Base-by-base conservation (phyloP, 129 eudicot species). In the Helianthus tuberosus region DNA sequence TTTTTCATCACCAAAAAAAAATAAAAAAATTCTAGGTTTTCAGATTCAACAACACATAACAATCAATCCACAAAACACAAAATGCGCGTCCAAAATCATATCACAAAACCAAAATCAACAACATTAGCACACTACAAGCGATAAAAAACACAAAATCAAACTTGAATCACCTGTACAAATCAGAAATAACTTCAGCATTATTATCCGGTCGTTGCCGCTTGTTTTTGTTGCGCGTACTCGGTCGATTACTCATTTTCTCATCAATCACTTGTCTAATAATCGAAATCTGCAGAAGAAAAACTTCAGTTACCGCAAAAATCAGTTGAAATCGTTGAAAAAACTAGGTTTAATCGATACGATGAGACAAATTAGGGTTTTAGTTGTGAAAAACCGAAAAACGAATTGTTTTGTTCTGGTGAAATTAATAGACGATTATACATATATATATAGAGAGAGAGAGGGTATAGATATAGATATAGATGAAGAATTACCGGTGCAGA, bases 201-300 rank as follows among this genome's bases (percentile, higher is more conserved):
- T 89, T 96, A 29, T 94, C 99, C 35, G 85, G 75, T 75, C 89
- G 77, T 32, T 41, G 83, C 68, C 99, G 81, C 86, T 94, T 94
- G 71, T 85, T 88, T 65, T 91, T 94, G 51, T 89, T 89, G 32
- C 99, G 85, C 38, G 97, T 90, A 20, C 83, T 79, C 8, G 97
- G 89, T 69, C 97, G 86, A 74, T 81, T 79, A 71, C 80, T 80
- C 84, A 80, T 84, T 75, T 75, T 84, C 36, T 74, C 84, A 74
- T 69, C 79, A 67, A 64, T 73, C 71, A 55, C 43, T 49, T 64
- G 3, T 36, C 10, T 39, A 77, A 14, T 3, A 29, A 76, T 49
- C 69, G 4, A 32, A 55, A 77, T 17, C 78, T 79, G 74, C 82
- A 79, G 47, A 79, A 78, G 8, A 0, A 6, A 57, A 76, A 29